Evolutionary conservation across 176 grass and related monocot genomes (phyloP).

Genomic region (Leersia perrieri): DNA sequence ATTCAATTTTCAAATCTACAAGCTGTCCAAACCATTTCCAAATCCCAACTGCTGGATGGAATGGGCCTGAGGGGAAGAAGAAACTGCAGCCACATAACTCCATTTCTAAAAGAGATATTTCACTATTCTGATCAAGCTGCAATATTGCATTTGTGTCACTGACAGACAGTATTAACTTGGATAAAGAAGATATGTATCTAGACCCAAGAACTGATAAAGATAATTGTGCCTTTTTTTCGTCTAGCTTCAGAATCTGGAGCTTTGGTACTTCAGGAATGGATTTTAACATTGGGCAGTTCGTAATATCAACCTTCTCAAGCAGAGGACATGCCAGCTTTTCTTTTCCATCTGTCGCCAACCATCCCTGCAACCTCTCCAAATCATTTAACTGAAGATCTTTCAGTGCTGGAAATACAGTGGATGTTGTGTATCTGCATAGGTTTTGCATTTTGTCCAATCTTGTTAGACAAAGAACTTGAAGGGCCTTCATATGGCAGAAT

Average conservation of each 20-base stretch:
- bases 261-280: not conserved
- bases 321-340: not conserved
- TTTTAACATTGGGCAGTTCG: constrained; percentile 1
- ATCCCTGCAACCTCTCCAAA: not conserved
- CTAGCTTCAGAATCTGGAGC: not conserved
- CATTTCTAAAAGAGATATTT: not conserved
- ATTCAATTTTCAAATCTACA: accelerated
- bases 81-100: not conserved
- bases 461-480: not conserved
- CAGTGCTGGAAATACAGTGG: not conserved
- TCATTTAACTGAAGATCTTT: not conserved
- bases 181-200: not conserved
- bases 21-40: not conserved
- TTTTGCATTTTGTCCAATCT: not conserved
- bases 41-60: not conserved
- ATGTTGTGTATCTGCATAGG: no score
- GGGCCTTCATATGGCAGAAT: not conserved
- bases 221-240: not conserved
- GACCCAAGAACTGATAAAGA: not conserved
- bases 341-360: not conserved
- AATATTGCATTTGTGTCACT: not conserved
- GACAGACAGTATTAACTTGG: accelerated
- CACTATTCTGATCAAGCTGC: not conserved
- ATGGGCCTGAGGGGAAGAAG: not conserved
- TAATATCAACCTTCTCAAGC: not conserved